Base-by-base conservation (phyloP, 2,329 filamentous ascomycete genomes). In the Lecanicillium sp. region DNA sequence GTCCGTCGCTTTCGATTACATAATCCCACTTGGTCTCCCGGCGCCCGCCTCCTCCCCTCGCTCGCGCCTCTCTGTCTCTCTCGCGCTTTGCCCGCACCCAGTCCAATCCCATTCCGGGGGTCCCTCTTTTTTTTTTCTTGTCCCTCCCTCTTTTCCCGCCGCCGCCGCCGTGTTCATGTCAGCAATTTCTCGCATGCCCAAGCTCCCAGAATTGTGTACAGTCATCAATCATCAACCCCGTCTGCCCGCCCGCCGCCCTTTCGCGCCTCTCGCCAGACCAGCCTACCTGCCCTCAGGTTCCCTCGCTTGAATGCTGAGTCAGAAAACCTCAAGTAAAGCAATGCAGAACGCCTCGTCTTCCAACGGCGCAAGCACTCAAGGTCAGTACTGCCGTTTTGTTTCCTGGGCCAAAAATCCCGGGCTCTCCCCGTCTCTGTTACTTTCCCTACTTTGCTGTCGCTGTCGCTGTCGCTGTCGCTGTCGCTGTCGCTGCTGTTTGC, bases 291-390 rank as follows among this genome's bases (percentile, higher is more conserved):
- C 10, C 20, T 15, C 22, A 32, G 30, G 27, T 25, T 25, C 22
- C 22, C 22, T 25, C 11, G 22, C 22, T 22, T 28, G 49, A 46
- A 49, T 58, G 56, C 56, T 58, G 56, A 58, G 53, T 58, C 53
- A 58, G 56, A 57, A 44, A 46, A 54, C 47, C 48, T 31, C 35
- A 32, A 27, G 14, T 19, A 46, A 49, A 55, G 50, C 51, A 36
- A 56, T 56, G 54, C 51, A 53, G 52, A 49, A 33, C 30, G 31
- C 54, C 46, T 52, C 54, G 47, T 57, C 54, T 45, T 50, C 49
- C 48, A 54, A 44, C 52, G 49, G 54, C 52, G 52, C 54, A 49
- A 55, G 49, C 41, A 56, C 46, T 47, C 54, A 54, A 57, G 54
- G 54, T 57, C 44, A 55, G 54, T 50, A 22, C 34, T 36, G 27